Conservation (phyloP, 2,329 filamentous ascomycete species). For the Cryphonectria radicalis region DNA sequence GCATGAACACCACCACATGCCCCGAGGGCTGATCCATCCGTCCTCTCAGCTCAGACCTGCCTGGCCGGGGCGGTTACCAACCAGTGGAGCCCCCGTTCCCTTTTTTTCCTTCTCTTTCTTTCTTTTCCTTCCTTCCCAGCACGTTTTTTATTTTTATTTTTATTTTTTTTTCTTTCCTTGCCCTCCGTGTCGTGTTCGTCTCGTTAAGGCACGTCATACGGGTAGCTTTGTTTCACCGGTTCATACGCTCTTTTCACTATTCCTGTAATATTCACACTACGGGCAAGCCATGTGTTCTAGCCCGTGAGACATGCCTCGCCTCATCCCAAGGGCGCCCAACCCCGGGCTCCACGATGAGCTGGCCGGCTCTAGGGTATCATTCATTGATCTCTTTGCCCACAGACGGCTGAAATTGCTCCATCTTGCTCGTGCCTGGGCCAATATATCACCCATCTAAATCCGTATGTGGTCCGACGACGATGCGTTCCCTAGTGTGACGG, state of each 20-base stretch:
- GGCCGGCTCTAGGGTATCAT: constrained; percentile 17
- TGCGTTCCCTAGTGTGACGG: constrained; percentile 22
- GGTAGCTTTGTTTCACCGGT: constrained; percentile 28
- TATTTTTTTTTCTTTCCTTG: neutral
- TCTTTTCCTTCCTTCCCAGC: neutral
- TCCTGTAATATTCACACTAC: constrained; percentile 23
- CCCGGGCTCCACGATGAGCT: constrained; percentile 20
- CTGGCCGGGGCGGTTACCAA: neutral
- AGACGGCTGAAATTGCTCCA: constrained; percentile 20
- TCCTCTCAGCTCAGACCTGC: neutral
- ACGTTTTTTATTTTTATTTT: neutral
- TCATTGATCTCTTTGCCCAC: constrained; percentile 18
- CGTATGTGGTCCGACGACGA: constrained; percentile 21
- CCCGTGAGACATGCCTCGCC: constrained; percentile 25
- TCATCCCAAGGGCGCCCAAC: constrained; percentile 21
- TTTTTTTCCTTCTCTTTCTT: neutral
- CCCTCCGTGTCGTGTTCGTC: constrained; percentile 15
- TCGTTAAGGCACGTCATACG: constrained; percentile 25
- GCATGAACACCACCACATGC: neutral
- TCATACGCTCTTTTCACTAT: constrained; percentile 22
- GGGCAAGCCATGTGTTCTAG: constrained; percentile 18
- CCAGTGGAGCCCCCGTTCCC: neutral
- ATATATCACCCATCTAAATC: constrained; percentile 17
- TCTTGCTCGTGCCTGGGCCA: constrained; percentile 19
- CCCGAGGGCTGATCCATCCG: constrained; percentile 14